Conservation (phyloP, 768 basidiomycete genomes). For the Sporobolomyces pararoseus region DNA sequence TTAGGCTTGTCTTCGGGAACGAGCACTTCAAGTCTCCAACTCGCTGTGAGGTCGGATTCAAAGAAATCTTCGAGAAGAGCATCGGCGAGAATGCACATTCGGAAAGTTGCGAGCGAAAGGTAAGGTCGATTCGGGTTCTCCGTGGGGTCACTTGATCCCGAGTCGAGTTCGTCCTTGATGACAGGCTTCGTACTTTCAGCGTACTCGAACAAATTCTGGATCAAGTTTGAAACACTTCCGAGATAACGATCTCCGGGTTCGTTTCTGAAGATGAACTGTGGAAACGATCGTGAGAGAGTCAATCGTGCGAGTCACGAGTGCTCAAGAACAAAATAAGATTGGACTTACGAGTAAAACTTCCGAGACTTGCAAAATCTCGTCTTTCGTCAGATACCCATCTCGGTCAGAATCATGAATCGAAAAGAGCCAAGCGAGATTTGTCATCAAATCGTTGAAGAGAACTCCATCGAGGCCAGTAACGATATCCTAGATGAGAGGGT, state of each 20-base stretch:
- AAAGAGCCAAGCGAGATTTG: conserved; percentile 99
- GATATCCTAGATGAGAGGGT: conserved; percentile 80
- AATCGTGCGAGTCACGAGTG: too few relatives aligned
- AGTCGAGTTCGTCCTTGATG: not conserved
- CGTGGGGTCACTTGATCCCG: conserved; percentile 10
- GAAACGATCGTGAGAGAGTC: not conserved
- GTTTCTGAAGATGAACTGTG: conserved; percentile 92
- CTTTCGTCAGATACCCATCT: conserved; percentile 90
- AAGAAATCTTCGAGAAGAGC: conserved; percentile 96
- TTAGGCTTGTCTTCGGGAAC: conserved; percentile 49
- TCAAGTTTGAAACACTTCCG: conserved; percentile 76
- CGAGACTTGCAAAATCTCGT: conserved; percentile 90
- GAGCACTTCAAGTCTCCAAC: conserved; percentile 69
- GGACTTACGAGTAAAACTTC: conserved; percentile 79
- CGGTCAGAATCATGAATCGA: conserved; percentile 83
- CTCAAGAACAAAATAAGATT: not conserved
- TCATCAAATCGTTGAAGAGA: conserved; percentile 96
- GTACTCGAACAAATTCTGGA: conserved; percentile 97
- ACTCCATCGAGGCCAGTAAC: conserved; percentile 83
- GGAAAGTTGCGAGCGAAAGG: conserved; percentile 94
- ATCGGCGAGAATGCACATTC: conserved; percentile 97
- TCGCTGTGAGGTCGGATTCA: conserved; percentile 80
- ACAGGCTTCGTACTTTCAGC: conserved; percentile 49
- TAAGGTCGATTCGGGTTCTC: conserved; percentile 47
- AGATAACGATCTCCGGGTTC: conserved; percentile 95